Evolutionary conservation across 257 asterid species (phyloP), one percentile per base, ranked within the genome.

Genomic region (Buddleja alternifolia): DNA sequence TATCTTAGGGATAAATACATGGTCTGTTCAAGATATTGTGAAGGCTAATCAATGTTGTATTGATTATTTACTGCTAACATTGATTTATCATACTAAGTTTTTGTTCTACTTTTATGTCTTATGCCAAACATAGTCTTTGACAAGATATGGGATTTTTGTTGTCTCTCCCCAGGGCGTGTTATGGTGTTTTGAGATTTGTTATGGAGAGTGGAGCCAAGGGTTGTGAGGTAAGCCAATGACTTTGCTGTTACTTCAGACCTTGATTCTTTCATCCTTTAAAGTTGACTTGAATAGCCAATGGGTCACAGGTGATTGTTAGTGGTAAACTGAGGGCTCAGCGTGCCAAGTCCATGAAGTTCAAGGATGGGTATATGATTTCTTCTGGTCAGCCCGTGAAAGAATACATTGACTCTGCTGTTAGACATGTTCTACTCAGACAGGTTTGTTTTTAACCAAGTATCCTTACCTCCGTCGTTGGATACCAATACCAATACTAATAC

Each of bases 191-290:
- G 51, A 75, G 90, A 24, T 84, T 81, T 70, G 85, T 84, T 41
- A 84, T 81, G 90, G 90, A 84, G 68, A 81, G 79, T 67, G 86
- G 86, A 50, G 90, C 90, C 17, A 84, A 84, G 72, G 90, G 90
- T 8, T 84, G 86, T 15, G 87, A 84, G 85, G 90, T 84, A 54
- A 37, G 73, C 44, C 3, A 6, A 6, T 41, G 0, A 34, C 6
- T 15, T 51, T 2, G 48, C 45, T 62, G 4, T 0, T 64, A 47
- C 39, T 9, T 17, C 19, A 21, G 50, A 7, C 21, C 21, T 20
- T 16, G 48, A 12, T 10, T 15, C 20, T 20, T 25, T 52, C 3
- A 2, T 40, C 19, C n/a, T 52, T 11, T 16, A 29, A 1, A 19
- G 10, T 60, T 70, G 8, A 4, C 10, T 1, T 50, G 16, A 15